phyloP scores from a whole-genome alignment of 2,329 filamentous ascomycete genomes.

The Aspergillus calidoustus region DNA sequence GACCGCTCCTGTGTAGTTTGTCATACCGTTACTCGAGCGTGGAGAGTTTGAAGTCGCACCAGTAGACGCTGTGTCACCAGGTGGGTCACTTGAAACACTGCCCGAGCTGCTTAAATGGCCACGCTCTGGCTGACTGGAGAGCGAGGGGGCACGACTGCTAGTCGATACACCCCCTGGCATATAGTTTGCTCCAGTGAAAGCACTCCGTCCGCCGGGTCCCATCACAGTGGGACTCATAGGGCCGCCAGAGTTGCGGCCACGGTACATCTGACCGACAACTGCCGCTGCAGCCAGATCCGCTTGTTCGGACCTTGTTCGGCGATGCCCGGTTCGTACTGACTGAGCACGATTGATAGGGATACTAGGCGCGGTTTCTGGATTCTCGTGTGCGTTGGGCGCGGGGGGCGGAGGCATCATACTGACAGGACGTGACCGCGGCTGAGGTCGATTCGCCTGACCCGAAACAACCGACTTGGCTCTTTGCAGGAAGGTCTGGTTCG shows the following conservation, averaged over 20 bases:
- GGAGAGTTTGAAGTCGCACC: constrained; percentile 58
- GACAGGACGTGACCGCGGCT: constrained; percentile 51
- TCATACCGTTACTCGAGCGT: constrained; percentile 69
- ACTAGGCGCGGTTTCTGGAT: constrained; percentile 53
- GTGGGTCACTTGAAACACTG: constrained; percentile 55
- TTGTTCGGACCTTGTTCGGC: constrained; percentile 56
- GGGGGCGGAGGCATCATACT: constrained; percentile 47
- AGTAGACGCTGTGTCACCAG: constrained; percentile 50
- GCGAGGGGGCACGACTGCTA: constrained; percentile 57
- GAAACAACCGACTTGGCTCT: constrained; percentile 65
- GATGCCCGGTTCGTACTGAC: constrained; percentile 48
- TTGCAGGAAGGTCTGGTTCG: constrained; percentile 57
- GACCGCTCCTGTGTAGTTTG: constrained; percentile 69
- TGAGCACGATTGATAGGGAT: constrained; percentile 51
- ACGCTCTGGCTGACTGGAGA: constrained; percentile 53
- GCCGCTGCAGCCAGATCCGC: constrained; percentile 60
- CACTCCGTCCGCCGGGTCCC: constrained; percentile 45
- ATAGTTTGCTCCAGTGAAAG: constrained; percentile 50
- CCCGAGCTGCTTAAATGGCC: constrained; percentile 70
- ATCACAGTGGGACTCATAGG: constrained; percentile 58
- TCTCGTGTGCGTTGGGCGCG: constrained; percentile 47
- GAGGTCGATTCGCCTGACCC: constrained; percentile 42
- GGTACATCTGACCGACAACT: constrained; percentile 89
- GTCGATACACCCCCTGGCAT: constrained; percentile 59
- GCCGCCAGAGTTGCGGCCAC: constrained; percentile 61